phyloP scores from a whole-genome alignment of 148 eudicot species.

The Chenopodium suecicum region DNA sequence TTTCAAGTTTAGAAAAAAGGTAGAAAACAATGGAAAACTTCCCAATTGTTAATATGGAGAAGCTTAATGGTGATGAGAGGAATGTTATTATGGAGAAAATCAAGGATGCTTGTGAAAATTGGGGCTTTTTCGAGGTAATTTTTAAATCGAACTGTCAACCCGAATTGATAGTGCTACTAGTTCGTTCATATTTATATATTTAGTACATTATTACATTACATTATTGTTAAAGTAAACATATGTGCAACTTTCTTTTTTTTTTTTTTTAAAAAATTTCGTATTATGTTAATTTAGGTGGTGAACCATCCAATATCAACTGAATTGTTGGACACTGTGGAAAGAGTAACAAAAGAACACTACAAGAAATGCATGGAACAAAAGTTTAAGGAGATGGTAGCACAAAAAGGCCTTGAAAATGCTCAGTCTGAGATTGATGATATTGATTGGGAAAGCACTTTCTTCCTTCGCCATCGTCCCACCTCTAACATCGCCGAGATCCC shows the following conservation, averaged over 20 bases:
- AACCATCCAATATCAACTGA: slow-evolving; percentile 54
- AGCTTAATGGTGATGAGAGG: slow-evolving; percentile 54
- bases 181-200: neutral
- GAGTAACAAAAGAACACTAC: slow-evolving; percentile 66
- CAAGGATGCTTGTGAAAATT: slow-evolving; percentile 69
- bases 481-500: slow-evolving; percentile 75
- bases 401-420: slow-evolving; percentile 63
- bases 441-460: slow-evolving; percentile 96
- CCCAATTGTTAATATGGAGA: slow-evolving; percentile 62
- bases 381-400: slow-evolving; percentile 79
- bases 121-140: slow-evolving; percentile 74
- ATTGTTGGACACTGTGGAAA: slow-evolving; percentile 63
- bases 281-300: slow-evolving; percentile 34
- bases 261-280: too few species aligned
- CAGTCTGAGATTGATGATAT: slow-evolving; percentile 59
- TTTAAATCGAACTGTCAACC: neutral
- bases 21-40: slow-evolving; percentile 46
- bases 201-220: neutral
- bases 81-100: slow-evolving; percentile 43
- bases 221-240: too few species aligned
- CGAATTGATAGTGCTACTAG: too few species aligned
- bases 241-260: neutral
- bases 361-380: slow-evolving; percentile 57
- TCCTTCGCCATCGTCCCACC: slow-evolving; percentile 60
- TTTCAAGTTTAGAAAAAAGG: slow-evolving; percentile 8